Conservation (phyloP, 208 protist genomes). For the Trypanosoma scelopori region DNA sequence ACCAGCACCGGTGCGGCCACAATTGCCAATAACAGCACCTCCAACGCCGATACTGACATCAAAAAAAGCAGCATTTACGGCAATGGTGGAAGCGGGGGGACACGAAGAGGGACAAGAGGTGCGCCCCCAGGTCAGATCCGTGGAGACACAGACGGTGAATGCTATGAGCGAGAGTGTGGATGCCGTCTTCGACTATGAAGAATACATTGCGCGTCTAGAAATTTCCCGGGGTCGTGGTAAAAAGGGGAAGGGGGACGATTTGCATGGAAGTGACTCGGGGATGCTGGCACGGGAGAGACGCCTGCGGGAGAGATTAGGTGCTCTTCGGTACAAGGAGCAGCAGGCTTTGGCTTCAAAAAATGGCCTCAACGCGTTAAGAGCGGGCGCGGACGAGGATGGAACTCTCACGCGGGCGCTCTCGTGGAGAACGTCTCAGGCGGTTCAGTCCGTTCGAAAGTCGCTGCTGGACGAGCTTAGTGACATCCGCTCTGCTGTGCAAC, state of each 20-base stretch:
- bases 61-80: not conserved
- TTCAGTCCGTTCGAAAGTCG: slow-evolving; percentile 11
- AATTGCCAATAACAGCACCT: not conserved
- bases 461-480: slow-evolving; percentile 23
- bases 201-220: slow-evolving; percentile 38
- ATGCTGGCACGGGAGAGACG: not conserved
- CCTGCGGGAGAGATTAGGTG: not conserved
- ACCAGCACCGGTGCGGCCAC: not conserved
- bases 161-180: slow-evolving; percentile 42
- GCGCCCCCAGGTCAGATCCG: not conserved
- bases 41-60: not conserved
- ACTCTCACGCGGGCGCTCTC: not conserved
- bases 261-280: not conserved
- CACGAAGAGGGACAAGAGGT: not conserved
- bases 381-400: not conserved
- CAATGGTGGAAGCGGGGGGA: not conserved
- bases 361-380: not conserved
- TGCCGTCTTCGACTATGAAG: slow-evolving; percentile 85
- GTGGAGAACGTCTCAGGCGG: not conserved
- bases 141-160: slow-evolving; percentile 11
- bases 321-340: not conserved
- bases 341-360: not conserved
- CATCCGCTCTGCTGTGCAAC: slow-evolving; percentile 15
- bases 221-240: slow-evolving; percentile 26
- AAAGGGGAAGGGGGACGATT: not conserved